These are phyloP conservation scores for Phyllostachys edulis DNA, from an alignment of 176 grass and related monocot genomes.

Conservation along the genomic window DNA sequence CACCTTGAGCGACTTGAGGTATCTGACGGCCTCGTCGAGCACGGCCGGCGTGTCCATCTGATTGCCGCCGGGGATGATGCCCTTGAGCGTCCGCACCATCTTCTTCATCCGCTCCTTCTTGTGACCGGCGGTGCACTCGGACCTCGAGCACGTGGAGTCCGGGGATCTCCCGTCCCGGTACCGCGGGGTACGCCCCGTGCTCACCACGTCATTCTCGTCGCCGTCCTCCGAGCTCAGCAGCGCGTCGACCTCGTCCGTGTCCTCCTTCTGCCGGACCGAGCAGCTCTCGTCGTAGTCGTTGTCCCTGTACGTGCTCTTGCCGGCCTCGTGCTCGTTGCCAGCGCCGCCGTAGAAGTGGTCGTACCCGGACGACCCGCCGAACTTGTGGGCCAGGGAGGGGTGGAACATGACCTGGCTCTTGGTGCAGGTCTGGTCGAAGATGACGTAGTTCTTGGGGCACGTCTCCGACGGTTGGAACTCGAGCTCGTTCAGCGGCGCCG, in stretches of 20 bases:
- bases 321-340: slow-evolving; percentile 30
- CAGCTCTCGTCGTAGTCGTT: slow-evolving; percentile 15
- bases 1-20: slow-evolving; percentile 84
- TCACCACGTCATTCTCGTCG: slow-evolving; percentile 86
- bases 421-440: slow-evolving; percentile 87
- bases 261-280: slow-evolving; percentile 65
- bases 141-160: slow-evolving; percentile 64
- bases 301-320: slow-evolving; percentile 44
- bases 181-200: slow-evolving; percentile 75
- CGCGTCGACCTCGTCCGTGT: slow-evolving; percentile 86
- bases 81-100: slow-evolving; percentile 79
- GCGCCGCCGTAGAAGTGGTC: slow-evolving; percentile 20
- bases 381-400: slow-evolving; percentile 71
- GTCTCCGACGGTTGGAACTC: slow-evolving; percentile 91
- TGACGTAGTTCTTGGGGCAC: slow-evolving; percentile 95
- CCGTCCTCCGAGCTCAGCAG: slow-evolving; percentile 84
- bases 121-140: slow-evolving; percentile 14
- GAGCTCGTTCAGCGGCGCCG: slow-evolving; percentile 64
- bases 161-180: slow-evolving; percentile 58
- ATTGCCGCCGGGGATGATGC: slow-evolving; percentile 73
- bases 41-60: slow-evolving; percentile 79
- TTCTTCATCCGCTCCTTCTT: slow-evolving; percentile 84
- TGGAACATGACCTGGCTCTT: slow-evolving; percentile 95
- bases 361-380: slow-evolving; percentile 43
- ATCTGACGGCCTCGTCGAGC: slow-evolving; percentile 72